Evolutionary conservation across 2,329 filamentous ascomycete genomes (phyloP), one percentile per base, ranked within the genome.

Genomic region (Meredithiella fracta): DNA sequence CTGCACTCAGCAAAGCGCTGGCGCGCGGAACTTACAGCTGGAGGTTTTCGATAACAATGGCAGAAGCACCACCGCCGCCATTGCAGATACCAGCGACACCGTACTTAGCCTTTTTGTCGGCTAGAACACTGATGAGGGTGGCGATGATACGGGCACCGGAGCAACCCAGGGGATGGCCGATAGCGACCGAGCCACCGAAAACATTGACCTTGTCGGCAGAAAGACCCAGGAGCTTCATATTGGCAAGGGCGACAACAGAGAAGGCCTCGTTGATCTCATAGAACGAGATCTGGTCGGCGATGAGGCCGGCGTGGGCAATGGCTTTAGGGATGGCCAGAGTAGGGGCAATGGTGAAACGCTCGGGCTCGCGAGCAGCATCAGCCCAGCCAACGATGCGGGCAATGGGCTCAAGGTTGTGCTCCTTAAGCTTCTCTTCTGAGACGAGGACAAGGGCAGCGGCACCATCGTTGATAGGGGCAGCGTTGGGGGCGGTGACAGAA

Each of bases 251-350:
- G 61, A 98, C 92, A 52, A 95, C 92, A 60, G 86, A 92, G 76
- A 98, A 98, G 44, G 92, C 92, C 76, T 98, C 92, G 76, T 98
- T 98, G 77, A 98, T 96, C 77, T 98, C 92, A 70, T 92, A 98
- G 63, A 82, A 92, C 65, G 97, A 91, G 58, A 98, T 77, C 59
- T 86, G 77, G 61, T 83, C 80, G 63, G 82, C 77, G 57, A 80
- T 78, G 60, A 98, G 73, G 60, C 86, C 86, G 60, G 92, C 92
- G 72, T 98, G 91, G 77, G 91, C 89, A 66, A 98, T 80, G 58
- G 92, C 92, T 77, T 97, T 98, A 68, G 92, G 92, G 64, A 98
- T 94, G 62, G 92, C 92, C 57, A 97, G 79, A 20, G 92, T 80
- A 8, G 92, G 92, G 7, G 92, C 85, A 51, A 89, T 92, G 62